Base-by-base conservation (phyloP, 2,329 filamentous ascomycete species). In the Aureobasidium uvarum region DNA sequence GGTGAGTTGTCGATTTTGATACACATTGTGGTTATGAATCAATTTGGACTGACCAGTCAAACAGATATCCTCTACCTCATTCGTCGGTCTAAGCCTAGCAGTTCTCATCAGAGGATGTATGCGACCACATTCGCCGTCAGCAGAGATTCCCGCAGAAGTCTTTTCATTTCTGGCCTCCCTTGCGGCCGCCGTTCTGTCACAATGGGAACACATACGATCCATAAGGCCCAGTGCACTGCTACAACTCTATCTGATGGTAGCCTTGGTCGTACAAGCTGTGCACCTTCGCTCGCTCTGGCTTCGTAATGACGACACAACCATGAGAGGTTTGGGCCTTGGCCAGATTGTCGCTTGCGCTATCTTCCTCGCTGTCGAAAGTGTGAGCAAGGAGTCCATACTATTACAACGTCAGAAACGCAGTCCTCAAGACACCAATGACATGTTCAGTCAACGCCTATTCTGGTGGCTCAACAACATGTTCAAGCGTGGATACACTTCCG, bases 401-500 rank as follows among this genome's bases (percentile, higher is more conserved):
- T 68, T 72, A 46, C 66, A 59, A 25, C 68, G 69, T 38, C 67
- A 66, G 13, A 69, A 51, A 39, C 66, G 70, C 1, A 69, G 71
- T 13, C 77, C 76, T 1, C 77, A 79, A 66, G 75, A 77, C 62
- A 74, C 72, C 5, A 73, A 72, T 31, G 75, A 75, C 2, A 68
- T 78, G 7, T 76, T 76, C 62, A 73, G 72, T 6, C 70, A 77
- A n/a, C 69, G 74, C 11, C 64, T 76, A 1, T 78, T 77, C 66
- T 72, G 71, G 52, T 78, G 75, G 72, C 67, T 79, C 41, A 76
- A 77, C 66, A 63, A 67, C 18, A 69, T 79, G 2, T 76, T 79
- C 65, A 67, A 59, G 7, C 56, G 67, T 52, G 68, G 66, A 14
- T 73, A 72, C 56, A 66, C 64, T 7, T 72, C 71, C 39, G 68